Evolutionary conservation across 257 asterid species (phyloP), one percentile per base, ranked within the genome.

Genomic region (Striga asiatica): DNA sequence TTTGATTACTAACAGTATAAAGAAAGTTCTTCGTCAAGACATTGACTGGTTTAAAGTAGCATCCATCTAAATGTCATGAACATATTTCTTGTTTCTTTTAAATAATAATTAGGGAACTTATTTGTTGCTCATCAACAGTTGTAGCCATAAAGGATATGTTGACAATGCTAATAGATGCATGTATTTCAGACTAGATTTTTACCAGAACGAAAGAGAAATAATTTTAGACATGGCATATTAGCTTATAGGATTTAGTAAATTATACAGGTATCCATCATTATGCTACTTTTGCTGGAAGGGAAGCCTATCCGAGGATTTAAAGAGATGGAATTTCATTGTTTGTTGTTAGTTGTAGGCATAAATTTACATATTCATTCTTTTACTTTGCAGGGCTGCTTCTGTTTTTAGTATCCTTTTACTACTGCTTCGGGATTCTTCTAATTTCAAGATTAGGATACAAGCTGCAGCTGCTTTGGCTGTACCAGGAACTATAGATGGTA

Each of bases 381-480:
- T 55, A 55, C 62, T 69, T 69, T 77, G 74, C 88, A 89, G 98
- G 98, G 84, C 93, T 34, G 62, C 91, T 62, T 76, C 98, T 35
- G 85, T 89, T 64, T 89, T 83, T 70, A 83, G 94, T 59, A 80
- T 84, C 66, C 92, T 89, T 66, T 66, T 89, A 73, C 71, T 86
- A 69, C 79, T 89, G 45, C 83, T 89, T 49, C 94, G 94, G 50
- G 93, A 89, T 74, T 89, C 98, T 64, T 69, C 91, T 62, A 89
- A 89, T 74, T 89, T 83, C 60, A 89, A 89, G 81, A 89, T 86
- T 73, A 70, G 94, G 84, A 86, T 89, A 78, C 98, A 89, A 75
- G 98, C 96, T 56, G 87, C 94, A 50, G 93, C 95, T 73, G 98
- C 98, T 66, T 77, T 89, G 84, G 83, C 96, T 83, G 98, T 80